Conservation (phyloP, 441 rosid species). For the Syzygium malaccense region DNA sequence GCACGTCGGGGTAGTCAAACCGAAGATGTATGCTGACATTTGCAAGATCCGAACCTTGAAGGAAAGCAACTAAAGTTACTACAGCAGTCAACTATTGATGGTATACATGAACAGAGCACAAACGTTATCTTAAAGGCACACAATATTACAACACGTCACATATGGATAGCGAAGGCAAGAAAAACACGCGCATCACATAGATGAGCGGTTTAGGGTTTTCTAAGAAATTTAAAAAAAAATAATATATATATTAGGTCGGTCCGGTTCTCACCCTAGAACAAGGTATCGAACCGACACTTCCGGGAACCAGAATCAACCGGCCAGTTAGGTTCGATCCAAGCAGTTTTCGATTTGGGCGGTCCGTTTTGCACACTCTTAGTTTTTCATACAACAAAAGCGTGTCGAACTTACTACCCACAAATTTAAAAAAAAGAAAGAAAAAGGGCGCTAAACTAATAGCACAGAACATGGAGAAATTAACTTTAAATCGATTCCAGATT, state of each 20-base stretch:
- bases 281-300: too few relatives aligned
- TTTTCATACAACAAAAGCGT: background rate
- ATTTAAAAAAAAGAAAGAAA: background rate
- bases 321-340: too few relatives aligned
- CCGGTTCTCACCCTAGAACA: too few relatives aligned
- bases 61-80: background rate
- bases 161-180: background rate
- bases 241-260: too few relatives aligned
- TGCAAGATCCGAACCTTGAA: conserved; percentile 5
- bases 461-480: background rate
- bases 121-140: background rate
- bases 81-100: background rate
- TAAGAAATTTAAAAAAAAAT: too few relatives aligned
- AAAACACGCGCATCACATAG: background rate
- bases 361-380: too few relatives aligned
- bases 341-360: too few relatives aligned
- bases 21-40: conserved; percentile 1
- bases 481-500: background rate
- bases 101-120: background rate
- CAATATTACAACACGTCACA: background rate
- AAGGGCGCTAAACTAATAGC: background rate
- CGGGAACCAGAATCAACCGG: too few relatives aligned
- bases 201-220: too few relatives aligned
- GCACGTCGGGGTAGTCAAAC: conserved; percentile 19
- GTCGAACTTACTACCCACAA: background rate